Percentiles rank a stretch among this genome's conserved stretches.
Conservation (phyloP, 495 filamentous ascomycete species). For the Bombardia bombarda region DNA sequence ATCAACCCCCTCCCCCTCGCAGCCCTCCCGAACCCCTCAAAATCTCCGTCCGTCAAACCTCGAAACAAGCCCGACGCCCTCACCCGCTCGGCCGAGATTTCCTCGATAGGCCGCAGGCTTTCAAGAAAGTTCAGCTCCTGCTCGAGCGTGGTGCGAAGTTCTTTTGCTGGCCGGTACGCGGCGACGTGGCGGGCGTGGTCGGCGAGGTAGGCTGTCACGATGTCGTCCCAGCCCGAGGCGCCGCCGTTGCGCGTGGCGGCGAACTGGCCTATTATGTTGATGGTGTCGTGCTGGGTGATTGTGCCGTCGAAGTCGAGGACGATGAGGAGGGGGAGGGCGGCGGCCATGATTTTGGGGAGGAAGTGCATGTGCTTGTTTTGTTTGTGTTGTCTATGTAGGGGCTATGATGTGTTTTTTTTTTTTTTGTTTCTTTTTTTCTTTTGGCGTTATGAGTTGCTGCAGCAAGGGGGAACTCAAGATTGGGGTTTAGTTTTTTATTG, state of each 20-base stretch:
- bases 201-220: constrained; percentile 28
- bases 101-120: constrained; percentile 27
- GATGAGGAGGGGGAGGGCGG: constrained; percentile 28
- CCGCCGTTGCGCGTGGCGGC: constrained; percentile 1
- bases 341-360: background rate
- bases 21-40: constrained; percentile 18
- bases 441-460: too few species aligned
- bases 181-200: constrained; percentile 25
- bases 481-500: too few species aligned
- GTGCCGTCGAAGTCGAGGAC: constrained; percentile 45
- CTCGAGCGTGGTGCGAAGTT: constrained; percentile 11
- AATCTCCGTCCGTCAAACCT: constrained; percentile 9
- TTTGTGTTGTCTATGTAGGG: too few species aligned
- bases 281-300: constrained; percentile 31
- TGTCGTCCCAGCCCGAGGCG: constrained; percentile 15
- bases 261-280: constrained; percentile 14
- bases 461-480: too few species aligned
- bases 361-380: background rate
- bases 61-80: constrained; percentile 25
- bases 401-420: too few species aligned
- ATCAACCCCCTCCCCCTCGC: constrained; percentile 12
- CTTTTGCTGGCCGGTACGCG: constrained; percentile 17
- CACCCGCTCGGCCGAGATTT: constrained; percentile 24
- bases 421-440: too few species aligned
- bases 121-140: constrained; percentile 32